A percentile compares a stretch with the other conserved stretches of the same genome.
Evolutionary conservation across 345 rosid species (phyloP).

Genomic region (Chamaenerion angustifolium): DNA sequence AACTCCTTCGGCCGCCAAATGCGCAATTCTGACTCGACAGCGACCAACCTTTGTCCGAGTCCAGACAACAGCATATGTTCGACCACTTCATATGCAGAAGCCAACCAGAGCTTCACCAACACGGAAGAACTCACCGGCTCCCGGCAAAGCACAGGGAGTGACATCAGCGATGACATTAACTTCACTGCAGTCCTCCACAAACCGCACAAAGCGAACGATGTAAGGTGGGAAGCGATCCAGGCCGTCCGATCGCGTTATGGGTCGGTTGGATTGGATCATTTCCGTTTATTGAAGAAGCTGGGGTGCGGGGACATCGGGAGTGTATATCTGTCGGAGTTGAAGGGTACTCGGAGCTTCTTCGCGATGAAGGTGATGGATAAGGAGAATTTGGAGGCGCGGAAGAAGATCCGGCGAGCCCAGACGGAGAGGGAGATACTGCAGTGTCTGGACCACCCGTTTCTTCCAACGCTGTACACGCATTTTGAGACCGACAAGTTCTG

Average conservation of each 20-base stretch:
- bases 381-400: conserved; percentile 41
- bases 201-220: conserved; percentile 72
- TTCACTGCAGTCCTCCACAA: conserved; percentile 16
- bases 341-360: conserved; percentile 39
- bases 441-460: conserved; percentile 75
- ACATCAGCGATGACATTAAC: conserved; percentile 29
- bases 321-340: conserved; percentile 75
- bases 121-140: conserved; percentile 50
- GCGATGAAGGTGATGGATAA: conserved; percentile 82
- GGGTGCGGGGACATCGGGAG: conserved; percentile 83
- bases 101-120: conserved; percentile 46
- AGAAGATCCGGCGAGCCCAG: conserved; percentile 73
- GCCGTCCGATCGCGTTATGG: conserved; percentile 32
- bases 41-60: conserved; percentile 26
- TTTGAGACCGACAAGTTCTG: conserved; percentile 66
- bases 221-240: conserved; percentile 75
- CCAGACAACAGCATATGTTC: conserved; percentile 42
- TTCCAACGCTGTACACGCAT: conserved; percentile 71
- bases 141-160: conserved; percentile 58
- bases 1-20: no score
- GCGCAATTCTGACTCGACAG: conserved; percentile 5
- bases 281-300: conserved; percentile 36
- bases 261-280: conserved; percentile 41
- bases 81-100: conserved; percentile 34
- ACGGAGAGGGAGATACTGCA: conserved; percentile 73